Percentiles rank a stretch among this genome's conserved stretches.
Conservation (phyloP, 2,329 filamentous ascomycete species). For the Fusarium longipes region DNA sequence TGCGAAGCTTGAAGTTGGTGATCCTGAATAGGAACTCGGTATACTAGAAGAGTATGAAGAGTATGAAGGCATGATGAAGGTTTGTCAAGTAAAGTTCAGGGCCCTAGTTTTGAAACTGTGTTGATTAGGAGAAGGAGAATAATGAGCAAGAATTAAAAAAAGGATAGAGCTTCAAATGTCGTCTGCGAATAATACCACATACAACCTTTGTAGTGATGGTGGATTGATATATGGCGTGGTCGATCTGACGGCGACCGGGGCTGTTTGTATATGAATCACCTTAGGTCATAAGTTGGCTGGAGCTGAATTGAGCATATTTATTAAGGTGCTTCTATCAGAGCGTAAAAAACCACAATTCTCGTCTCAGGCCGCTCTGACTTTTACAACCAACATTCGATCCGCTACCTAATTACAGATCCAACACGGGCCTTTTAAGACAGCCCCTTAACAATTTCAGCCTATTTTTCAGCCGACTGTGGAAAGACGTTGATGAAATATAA, state of each 20-base stretch:
- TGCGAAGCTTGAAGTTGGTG: slow-evolving; percentile 41
- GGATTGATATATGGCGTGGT: slow-evolving; percentile 45
- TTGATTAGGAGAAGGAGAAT: background rate
- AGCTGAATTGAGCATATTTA: slow-evolving; percentile 47
- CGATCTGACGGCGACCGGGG: slow-evolving; percentile 38
- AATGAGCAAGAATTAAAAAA: background rate
- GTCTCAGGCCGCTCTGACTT: slow-evolving; percentile 38
- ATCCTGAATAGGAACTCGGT: slow-evolving; percentile 35
- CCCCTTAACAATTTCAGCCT: slow-evolving; percentile 17
- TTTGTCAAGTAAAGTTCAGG: background rate
- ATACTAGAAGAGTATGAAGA: slow-evolving; percentile 37
- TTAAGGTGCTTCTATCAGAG: slow-evolving; percentile 27
- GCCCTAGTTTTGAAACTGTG: background rate
- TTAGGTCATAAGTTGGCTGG: slow-evolving; percentile 43
- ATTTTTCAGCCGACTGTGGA: slow-evolving; percentile 25
- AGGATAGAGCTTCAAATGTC: slow-evolving; percentile 3
- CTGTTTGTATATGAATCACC: slow-evolving; percentile 40
- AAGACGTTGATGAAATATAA: slow-evolving; percentile 12
- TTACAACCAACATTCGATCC: slow-evolving; percentile 35
- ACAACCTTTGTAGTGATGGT: slow-evolving; percentile 16
- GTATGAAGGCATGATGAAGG: slow-evolving; percentile 39
- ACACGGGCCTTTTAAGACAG: slow-evolving; percentile 15
- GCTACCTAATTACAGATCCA: slow-evolving; percentile 28
- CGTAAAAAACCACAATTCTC: slow-evolving; percentile 30
- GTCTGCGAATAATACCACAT: slow-evolving; percentile 6